Evolutionary conservation across 331 rosid species (phyloP).

Genomic region (Quercus lobata): DNA sequence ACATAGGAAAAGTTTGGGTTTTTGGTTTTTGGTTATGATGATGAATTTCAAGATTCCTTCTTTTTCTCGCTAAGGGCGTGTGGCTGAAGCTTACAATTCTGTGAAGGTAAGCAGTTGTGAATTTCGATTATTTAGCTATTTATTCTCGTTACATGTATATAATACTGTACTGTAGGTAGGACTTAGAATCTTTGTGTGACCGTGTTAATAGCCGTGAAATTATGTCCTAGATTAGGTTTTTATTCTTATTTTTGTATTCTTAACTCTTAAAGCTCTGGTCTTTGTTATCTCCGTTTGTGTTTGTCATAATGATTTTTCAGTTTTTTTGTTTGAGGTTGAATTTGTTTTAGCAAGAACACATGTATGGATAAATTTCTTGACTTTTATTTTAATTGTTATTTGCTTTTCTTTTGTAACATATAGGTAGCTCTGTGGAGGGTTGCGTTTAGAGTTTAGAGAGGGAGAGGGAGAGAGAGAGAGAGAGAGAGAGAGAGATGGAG

Average conservation of each 20-base stretch:
- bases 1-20: neutral
- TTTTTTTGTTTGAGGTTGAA: neutral
- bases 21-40: neutral
- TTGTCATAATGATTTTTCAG: neutral
- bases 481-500: conserved; percentile 41
- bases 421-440: neutral
- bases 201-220: neutral
- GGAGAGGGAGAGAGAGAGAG: too few relatives aligned
- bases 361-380: neutral
- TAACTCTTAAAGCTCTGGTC: neutral
- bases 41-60: neutral
- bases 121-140: neutral
- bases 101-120: conserved; percentile 11
- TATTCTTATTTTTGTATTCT: neutral
- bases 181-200: neutral
- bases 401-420: neutral
- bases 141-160: neutral
- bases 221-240: too few relatives aligned
- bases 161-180: neutral
- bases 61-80: neutral
- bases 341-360: neutral
- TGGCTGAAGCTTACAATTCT: conserved; percentile 4
- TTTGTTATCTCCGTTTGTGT: neutral
- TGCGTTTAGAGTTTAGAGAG: neutral
- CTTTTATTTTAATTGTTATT: neutral